Evolutionary conservation across 2,329 filamentous ascomycete genomes (phyloP).

Genomic region (Neoascochyta sp.): DNA sequence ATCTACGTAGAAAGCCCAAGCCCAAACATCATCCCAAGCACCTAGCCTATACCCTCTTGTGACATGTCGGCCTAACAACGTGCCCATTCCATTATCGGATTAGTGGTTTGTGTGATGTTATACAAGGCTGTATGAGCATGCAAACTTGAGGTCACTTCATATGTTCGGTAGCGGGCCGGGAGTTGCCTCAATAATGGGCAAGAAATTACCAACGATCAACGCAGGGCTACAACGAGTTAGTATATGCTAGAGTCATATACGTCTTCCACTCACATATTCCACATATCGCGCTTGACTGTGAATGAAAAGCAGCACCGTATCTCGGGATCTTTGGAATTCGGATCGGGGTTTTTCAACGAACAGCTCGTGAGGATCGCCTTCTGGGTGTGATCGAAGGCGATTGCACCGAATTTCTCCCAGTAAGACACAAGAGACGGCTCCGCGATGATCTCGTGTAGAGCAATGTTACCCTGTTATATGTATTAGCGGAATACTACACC

Average conservation of each 20-base stretch:
- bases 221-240: slow-evolving; percentile 60
- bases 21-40: too few species aligned
- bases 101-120: too few species aligned
- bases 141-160: too few species aligned
- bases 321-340: slow-evolving; percentile 63
- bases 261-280: slow-evolving; percentile 75
- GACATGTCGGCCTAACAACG: too few species aligned
- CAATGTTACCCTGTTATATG: slow-evolving; percentile 92
- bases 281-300: slow-evolving; percentile 87
- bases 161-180: slow-evolving; percentile 18
- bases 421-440: slow-evolving; percentile 95
- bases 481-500: too few species aligned
- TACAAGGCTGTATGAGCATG: too few species aligned
- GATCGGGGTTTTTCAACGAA: slow-evolving; percentile 70
- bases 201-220: slow-evolving; percentile 92
- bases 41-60: too few species aligned
- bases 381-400: slow-evolving; percentile 90
- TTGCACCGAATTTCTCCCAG: slow-evolving; percentile 98
- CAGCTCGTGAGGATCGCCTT: slow-evolving; percentile 95
- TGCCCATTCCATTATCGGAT: too few species aligned
- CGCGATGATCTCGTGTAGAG: slow-evolving; percentile 90
- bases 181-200: slow-evolving; percentile 67
- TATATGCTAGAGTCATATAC: not conserved
- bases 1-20: too few species aligned
- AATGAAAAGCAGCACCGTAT: slow-evolving; percentile 97